Conservation (phyloP, 306 rosid species). For the Trichosanthes cucumerina region DNA sequence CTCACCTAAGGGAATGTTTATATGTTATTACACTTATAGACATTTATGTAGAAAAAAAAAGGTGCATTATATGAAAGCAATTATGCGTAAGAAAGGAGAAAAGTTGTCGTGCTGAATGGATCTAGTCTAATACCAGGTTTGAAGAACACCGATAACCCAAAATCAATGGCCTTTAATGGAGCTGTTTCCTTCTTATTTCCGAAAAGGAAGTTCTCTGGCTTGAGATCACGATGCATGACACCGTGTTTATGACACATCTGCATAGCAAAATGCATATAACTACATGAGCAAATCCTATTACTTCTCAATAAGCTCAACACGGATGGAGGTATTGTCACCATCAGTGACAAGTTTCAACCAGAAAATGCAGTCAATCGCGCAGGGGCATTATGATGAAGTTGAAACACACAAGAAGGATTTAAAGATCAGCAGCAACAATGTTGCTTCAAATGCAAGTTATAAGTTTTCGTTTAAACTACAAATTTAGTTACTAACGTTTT, state of each 20-base stretch:
- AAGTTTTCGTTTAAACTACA: background rate
- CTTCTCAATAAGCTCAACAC: background rate
- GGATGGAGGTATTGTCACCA: background rate
- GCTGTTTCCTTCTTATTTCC: conserved; percentile 27
- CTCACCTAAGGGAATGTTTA: conserved; percentile 24
- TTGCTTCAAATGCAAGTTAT: background rate
- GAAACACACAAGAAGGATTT: background rate
- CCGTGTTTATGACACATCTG: conserved; percentile 27
- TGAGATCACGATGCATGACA: conserved; percentile 28
- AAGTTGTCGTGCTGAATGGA: background rate
- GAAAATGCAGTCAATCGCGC: background rate
- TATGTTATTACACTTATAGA: background rate
- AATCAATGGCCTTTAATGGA: conserved; percentile 25
- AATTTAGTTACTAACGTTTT: background rate
- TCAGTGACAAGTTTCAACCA: background rate
- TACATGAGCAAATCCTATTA: background rate
- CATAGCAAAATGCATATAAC: conserved; percentile 4
- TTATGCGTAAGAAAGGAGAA: background rate
- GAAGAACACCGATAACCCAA: conserved; percentile 26
- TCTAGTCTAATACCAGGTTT: conserved; percentile 17
- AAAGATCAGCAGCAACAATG: background rate
- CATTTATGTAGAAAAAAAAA: background rate
- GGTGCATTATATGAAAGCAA: background rate
- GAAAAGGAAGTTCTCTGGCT: conserved; percentile 25
- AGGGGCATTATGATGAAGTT: background rate